Conservation (phyloP, 202 grass and related monocot genomes). For the Hordeum pubiflorum region DNA sequence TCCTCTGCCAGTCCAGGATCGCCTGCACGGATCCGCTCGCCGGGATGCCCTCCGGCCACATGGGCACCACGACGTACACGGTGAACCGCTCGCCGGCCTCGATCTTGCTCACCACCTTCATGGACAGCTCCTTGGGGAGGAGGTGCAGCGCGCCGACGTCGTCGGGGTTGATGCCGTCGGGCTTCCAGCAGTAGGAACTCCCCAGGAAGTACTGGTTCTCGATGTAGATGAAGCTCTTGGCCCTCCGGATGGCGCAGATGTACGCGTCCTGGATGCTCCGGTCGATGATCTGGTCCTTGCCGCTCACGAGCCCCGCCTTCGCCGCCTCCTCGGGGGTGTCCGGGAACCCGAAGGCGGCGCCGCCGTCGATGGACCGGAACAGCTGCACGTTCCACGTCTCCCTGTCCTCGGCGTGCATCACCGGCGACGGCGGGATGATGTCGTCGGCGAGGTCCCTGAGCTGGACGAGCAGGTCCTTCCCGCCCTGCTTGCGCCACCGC, state of each 20-base stretch:
- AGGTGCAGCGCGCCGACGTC: conserved; percentile 51
- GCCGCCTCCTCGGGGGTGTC: conserved; percentile 69
- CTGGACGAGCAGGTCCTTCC: conserved; percentile 55
- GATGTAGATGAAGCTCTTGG: conserved; percentile 65
- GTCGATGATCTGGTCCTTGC: conserved; percentile 68
- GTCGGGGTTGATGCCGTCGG: conserved; percentile 50
- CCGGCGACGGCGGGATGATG: conserved; percentile 55
- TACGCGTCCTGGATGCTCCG: conserved; percentile 86
- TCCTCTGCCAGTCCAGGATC: conserved; percentile 68
- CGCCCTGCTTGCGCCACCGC: conserved; percentile 74
- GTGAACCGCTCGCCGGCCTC: conserved; percentile 64
- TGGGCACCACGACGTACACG: conserved; percentile 60
- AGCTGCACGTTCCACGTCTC: conserved; percentile 72
- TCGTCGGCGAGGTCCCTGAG: conserved; percentile 52
- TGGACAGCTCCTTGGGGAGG: conserved; percentile 61
- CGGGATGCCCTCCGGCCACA: conserved; percentile 78
- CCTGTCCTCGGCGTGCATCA: conserved; percentile 35
- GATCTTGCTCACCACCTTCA: conserved; percentile 73
- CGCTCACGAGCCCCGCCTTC: conserved; percentile 52
- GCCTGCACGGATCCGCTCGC: conserved; percentile 60
- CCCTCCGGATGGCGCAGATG: conserved; percentile 58
- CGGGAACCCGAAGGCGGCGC: conserved; percentile 70
- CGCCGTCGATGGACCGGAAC: conserved; percentile 67
- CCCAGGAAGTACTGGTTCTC: conserved; percentile 79
- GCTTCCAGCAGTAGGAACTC: conserved; percentile 59